phyloP scores from a whole-genome alignment of 768 basidiomycete species.

The Cystobasidium onofrii region DNA sequence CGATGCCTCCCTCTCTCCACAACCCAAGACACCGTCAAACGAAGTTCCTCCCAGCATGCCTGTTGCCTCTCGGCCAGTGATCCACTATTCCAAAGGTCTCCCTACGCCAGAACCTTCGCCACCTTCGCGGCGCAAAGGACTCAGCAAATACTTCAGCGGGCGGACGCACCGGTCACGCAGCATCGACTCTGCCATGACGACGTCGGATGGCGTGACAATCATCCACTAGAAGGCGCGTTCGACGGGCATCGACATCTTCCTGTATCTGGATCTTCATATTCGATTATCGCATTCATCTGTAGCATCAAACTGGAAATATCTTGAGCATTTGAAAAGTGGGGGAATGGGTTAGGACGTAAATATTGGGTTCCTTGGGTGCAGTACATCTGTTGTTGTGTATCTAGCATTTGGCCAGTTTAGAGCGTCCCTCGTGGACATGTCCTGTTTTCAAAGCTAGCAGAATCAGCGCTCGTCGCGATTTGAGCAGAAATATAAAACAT shows the following conservation, averaged over 20 bases:
- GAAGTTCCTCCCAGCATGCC: conserved; percentile 1
- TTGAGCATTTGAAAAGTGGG: background rate
- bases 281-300: conserved; percentile 4
- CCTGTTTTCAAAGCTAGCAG: background rate
- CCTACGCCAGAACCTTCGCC: conserved; percentile 34
- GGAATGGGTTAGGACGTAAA: background rate
- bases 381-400: background rate
- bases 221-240: background rate
- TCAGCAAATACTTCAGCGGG: conserved; percentile 29
- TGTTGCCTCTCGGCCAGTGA: background rate
- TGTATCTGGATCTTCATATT: background rate
- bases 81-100: conserved; percentile 12
- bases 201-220: conserved; percentile 32
- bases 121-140: conserved; percentile 4
- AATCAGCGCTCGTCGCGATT: background rate
- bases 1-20: conserved; percentile 31
- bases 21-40: conserved; percentile 19
- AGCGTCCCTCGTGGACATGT: conserved; percentile 10
- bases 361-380: background rate
- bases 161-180: conserved; percentile 22
- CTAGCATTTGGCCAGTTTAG: background rate
- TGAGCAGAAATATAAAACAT: background rate
- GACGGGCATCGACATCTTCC: background rate
- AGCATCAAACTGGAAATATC: background rate
- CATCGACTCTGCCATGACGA: conserved; percentile 22